Conservation (phyloP, 345 rosid species). For the Nephelium lappaceum region DNA sequence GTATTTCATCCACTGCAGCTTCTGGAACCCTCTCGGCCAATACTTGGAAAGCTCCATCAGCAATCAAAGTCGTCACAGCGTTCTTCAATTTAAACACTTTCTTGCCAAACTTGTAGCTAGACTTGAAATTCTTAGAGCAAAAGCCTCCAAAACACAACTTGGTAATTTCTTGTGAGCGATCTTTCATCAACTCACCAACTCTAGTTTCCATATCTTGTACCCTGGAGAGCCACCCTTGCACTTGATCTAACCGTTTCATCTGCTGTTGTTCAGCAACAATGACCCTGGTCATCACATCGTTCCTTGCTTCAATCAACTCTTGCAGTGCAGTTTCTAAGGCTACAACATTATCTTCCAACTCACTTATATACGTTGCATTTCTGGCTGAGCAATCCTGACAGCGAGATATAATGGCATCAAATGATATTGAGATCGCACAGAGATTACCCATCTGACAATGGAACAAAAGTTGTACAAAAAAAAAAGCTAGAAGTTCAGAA, state of each 20-base stretch:
- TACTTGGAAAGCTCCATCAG: neutral
- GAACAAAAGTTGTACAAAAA: too few relatives aligned
- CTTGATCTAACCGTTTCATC: neutral
- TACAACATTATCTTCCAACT: neutral
- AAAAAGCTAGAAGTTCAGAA: too few relatives aligned
- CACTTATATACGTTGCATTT: neutral
- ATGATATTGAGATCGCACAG: neutral
- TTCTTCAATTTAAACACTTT: neutral
- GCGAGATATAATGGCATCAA: neutral
- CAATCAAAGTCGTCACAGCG: neutral
- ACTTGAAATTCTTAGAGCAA: neutral
- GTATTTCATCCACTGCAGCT: neutral
- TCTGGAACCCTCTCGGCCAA: neutral
- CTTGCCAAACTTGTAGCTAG: neutral
- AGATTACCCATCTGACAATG: neutral
- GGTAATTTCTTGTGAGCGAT: neutral
- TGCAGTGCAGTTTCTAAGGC: neutral
- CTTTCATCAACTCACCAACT: neutral
- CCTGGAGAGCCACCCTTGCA: neutral
- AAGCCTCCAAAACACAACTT: neutral
- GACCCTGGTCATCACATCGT: neutral
- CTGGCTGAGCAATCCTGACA: neutral
- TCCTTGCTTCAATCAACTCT: neutral
- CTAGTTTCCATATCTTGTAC: neutral
- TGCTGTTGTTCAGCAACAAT: neutral